A percentile compares a stretch with the other conserved stretches of the same genome.
These are phyloP conservation scores for Gloeopeniophorella convolvens DNA, from an alignment of 768 basidiomycete species.

Conservation along the genomic window DNA sequence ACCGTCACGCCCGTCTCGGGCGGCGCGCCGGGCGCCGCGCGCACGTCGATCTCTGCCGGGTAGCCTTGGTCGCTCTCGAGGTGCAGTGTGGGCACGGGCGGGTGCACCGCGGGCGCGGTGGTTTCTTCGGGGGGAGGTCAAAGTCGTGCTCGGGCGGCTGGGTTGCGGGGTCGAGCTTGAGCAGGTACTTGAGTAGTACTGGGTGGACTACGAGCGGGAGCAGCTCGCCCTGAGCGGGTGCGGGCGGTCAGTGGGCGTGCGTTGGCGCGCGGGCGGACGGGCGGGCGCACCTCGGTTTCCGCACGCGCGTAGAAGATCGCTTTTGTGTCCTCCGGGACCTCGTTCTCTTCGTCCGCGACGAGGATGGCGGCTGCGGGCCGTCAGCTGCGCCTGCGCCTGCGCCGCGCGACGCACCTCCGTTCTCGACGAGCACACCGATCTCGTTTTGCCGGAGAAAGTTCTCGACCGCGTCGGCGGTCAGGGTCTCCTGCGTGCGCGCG, in stretches of 20 bases:
- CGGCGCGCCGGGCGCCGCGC: background rate
- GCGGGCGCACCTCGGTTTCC: slow-evolving; percentile 1
- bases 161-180: slow-evolving; percentile 4
- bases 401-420: background rate
- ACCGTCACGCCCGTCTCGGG: slow-evolving; percentile 3
- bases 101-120: background rate
- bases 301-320: slow-evolving; percentile 9
- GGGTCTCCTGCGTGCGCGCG: background rate
- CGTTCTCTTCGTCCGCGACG: slow-evolving; percentile 1
- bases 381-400: background rate
- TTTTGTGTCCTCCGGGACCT: background rate
- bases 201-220: slow-evolving; percentile 12
- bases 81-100: slow-evolving; percentile 4
- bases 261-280: too few relatives aligned
- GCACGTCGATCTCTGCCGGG: slow-evolving; percentile 1
- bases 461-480: slow-evolving; percentile 10
- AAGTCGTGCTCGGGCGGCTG: slow-evolving; percentile 11
- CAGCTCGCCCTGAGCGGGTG: slow-evolving; percentile 5
- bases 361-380: slow-evolving; percentile 1
- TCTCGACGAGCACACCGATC: slow-evolving; percentile 2
- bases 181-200: slow-evolving; percentile 6
- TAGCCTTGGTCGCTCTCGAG: slow-evolving; percentile 12
- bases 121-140: slow-evolving; percentile 10
- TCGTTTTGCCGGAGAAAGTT: slow-evolving; percentile 9
- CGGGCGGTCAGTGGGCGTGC: background rate